Evolutionary conservation across 2,329 filamentous ascomycete species (phyloP), one percentile per base, ranked within the genome.

Genomic region (Alternaria ventricosa): DNA sequence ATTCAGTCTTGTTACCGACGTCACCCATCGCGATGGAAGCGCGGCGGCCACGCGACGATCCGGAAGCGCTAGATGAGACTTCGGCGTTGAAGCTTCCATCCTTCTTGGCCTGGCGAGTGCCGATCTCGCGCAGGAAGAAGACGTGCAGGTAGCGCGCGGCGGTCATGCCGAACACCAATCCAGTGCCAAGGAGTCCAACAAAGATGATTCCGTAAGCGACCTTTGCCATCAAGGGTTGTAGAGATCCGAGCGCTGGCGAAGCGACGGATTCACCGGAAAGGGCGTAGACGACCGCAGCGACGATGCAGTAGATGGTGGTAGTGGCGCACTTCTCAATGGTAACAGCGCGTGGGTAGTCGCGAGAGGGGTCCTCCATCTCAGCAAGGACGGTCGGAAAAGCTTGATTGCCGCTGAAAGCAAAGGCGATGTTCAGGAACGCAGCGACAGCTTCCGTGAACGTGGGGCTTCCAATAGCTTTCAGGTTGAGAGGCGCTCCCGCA

Each of bases 341-440:
- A 23, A 75, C 64, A 6, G 73, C 71, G 18, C 68, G 70, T 9
- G 72, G 71, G 27, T 72, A 75, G 49, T 75, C 72, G 33, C 67
- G 66, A 28, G 66, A 70, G 8, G 73, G 71, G 50, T 74, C 70
- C 33, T 73, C 66, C 73, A 75, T 74, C 18, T 75, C 72, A 5
- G 67, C 70, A 13, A 75, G 60, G 15, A 75, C 72, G 3, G 72
- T 74, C 2, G 71, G 71, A 5, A 75, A 75, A 3, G 73, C 72
- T 50, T 75, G 73, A 44, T 73, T 74, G n/a, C 73, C 73, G 4
- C 71, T 64, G 30, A 70, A 75, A 7, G 73, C 69, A 57, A 75
- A 75, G 3, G 69, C 71, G 43, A 74, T 73, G 56, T 75, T 75
- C 49, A 75, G 67, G 50, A 74, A 71, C 1, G 71, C 70, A 5